These are phyloP conservation scores for Ottelia alismoides DNA, from an alignment of 106 monocot genomes.

Conservation along the genomic window DNA sequence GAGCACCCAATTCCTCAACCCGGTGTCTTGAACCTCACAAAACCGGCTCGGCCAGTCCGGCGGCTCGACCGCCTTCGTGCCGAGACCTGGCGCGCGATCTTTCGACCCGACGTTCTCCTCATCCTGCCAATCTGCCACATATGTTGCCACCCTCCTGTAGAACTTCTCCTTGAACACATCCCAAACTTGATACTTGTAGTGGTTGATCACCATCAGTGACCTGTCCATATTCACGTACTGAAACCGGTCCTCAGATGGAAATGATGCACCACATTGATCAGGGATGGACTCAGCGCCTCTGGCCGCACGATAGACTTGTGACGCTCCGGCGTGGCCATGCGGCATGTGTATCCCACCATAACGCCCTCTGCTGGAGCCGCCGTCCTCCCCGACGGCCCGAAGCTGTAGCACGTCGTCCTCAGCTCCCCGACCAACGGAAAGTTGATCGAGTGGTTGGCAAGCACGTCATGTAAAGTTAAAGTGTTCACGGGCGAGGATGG, in stretches of 20 bases:
- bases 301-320: slow-evolving; percentile 90
- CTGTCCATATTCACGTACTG: slow-evolving; percentile 57
- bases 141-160: slow-evolving; percentile 85
- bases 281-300: slow-evolving; percentile 54
- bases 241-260: slow-evolving; percentile 68
- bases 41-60: slow-evolving; percentile 74
- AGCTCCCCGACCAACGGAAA: slow-evolving; percentile 58
- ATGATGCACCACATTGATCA: slow-evolving; percentile 92
- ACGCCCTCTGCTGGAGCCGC: slow-evolving; percentile 44
- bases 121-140: slow-evolving; percentile 92
- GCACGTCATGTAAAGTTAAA: slow-evolving; percentile 36
- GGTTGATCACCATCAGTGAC: slow-evolving; percentile 78
- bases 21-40: slow-evolving; percentile 83
- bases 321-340: slow-evolving; percentile 63
- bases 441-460: slow-evolving; percentile 39
- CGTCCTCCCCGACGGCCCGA: slow-evolving; percentile 77
- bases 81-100: slow-evolving; percentile 87
- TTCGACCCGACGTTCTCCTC: slow-evolving; percentile 94
- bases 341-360: slow-evolving; percentile 67
- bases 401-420: slow-evolving; percentile 66
- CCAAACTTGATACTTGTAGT: slow-evolving; percentile 99
- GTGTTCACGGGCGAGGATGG: neutral
- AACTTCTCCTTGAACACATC: slow-evolving; percentile 99
- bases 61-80: slow-evolving; percentile 87
- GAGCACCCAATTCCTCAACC: slow-evolving; percentile 61